Evolutionary conservation across 192 early-diverging fungal species (phyloP), one percentile per base, ranked within the genome.

Genomic region (Coemansia sp.): DNA sequence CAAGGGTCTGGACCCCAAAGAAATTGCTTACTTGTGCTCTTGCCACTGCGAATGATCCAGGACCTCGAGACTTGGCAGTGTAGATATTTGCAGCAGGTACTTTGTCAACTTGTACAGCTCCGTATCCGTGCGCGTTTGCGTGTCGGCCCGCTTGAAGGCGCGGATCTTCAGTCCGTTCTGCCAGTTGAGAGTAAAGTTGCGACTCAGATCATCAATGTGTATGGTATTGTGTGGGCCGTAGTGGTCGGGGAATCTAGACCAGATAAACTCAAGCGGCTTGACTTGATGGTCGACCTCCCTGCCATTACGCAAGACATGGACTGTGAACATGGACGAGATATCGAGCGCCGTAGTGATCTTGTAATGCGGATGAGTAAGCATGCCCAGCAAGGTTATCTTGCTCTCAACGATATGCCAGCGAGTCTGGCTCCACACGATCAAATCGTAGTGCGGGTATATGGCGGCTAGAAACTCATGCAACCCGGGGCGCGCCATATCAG

Each of bases 371-470:
- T 89, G 86, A 19, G 78, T 83, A 57, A 90, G 69, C 67, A 90
- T 79, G 24, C 91, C 91, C 70, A 91, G 72, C 35, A 89, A 76
- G 9, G 90, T 93, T 21, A 93, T 88, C 50, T 93, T 93, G 72
- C 88, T 86, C 59, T 93, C 89, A 10, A 93, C 72, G 14, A 85
- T 87, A 40, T 81, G 85, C 89, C 89, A 91, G 33, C 78, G 78
- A 1, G 92, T 93, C 70, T 93, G 92, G 66, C 88, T 89, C 91
- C 91, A 93, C 51, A 93, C 87, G 8, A 91, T 87, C 61, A 91
- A 79, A 65, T 92, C 92, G 61, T 91, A 93, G 67, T 88, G 77
- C 41, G 86, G 86, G 67, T 90, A 89, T 0, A 86, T 73, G 0
- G 88, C 87, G 0, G 90, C 72, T 69, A 89, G 70, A 75, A 87